These are phyloP conservation scores for Andrographis paniculata DNA, from an alignment of 305 asterid genomes.

Conservation along the genomic window DNA sequence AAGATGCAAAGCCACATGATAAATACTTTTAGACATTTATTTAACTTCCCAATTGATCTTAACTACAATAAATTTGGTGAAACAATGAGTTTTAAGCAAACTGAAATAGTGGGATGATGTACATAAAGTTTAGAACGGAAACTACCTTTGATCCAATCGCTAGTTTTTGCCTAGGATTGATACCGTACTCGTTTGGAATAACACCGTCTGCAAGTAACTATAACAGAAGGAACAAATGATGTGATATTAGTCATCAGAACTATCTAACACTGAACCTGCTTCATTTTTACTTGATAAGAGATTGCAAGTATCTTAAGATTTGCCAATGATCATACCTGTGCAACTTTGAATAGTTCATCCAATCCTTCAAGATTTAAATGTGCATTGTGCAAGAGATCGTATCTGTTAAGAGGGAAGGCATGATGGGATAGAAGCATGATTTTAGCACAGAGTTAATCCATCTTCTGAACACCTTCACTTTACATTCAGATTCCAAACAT, in stretches of 20 bases:
- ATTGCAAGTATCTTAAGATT: slow-evolving; percentile 6
- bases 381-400: slow-evolving; percentile 94
- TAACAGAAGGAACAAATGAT: slow-evolving; percentile 8
- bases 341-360: slow-evolving; percentile 80
- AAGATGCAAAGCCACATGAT: too few species aligned
- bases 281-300: too few species aligned
- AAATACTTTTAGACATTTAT: too few species aligned
- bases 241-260: too few species aligned
- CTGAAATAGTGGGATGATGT: background rate
- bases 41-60: too few species aligned
- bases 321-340: slow-evolving; percentile 56
- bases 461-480: too few species aligned
- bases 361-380: slow-evolving; percentile 77
- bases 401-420: slow-evolving; percentile 36
- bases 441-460: too few species aligned
- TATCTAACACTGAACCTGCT: background rate
- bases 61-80: background rate
- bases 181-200: slow-evolving; percentile 97
- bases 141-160: slow-evolving; percentile 91
- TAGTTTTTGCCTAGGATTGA: slow-evolving; percentile 82
- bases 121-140: background rate
- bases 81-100: background rate
- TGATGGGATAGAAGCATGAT: too few species aligned
- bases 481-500: too few species aligned
- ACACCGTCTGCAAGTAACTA: slow-evolving; percentile 99